A percentile compares a stretch with the other conserved stretches of the same genome.
Evolutionary conservation across 176 grass and related monocot species (phyloP).

Genomic region (bread wheat (Triticum aestivum)): IWGSC_CS_RefSeq_v2.1 NC_057812.1:58320930-58321429

Average conservation of each 20-base stretch:
- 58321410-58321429: background rate
- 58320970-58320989: background rate
- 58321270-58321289: background rate
- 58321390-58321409: no score
- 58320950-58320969: background rate
- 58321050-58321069: background rate
- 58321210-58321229: background rate
- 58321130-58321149: background rate
- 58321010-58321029: background rate
- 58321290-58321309: no score
- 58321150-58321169: background rate
- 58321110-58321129: background rate
- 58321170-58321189: background rate
- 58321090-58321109: background rate
- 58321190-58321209: background rate
- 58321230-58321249: background rate
- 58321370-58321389: no score
- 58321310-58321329: no score
- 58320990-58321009: background rate
- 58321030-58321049: background rate
- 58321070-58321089: background rate
- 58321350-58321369: no score
- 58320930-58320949: background rate
- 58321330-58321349: no score
- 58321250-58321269: background rate